Evolutionary conservation across 352 stramenopile genomes (phyloP).

Genomic region (Phytophthora pistaciae): DNA sequence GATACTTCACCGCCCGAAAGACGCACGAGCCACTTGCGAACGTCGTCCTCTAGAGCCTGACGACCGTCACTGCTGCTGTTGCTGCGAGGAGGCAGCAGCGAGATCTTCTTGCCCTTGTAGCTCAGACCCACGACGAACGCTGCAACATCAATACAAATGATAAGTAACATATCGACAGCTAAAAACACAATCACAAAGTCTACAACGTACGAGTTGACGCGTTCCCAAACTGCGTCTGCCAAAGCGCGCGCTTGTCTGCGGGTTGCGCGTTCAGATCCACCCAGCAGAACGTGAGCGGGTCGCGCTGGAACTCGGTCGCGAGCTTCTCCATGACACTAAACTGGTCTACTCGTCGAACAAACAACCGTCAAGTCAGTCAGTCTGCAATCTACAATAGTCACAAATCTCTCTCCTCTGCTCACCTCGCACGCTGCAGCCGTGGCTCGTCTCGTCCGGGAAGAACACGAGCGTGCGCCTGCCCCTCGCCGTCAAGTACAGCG

Average conservation of each 20-base stretch:
- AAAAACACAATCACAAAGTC: background rate
- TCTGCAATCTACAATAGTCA: too few species aligned
- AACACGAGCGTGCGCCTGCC: constrained; percentile 72
- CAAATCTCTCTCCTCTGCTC: background rate
- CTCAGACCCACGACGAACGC: constrained; percentile 69
- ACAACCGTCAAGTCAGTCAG: background rate
- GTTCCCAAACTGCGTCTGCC: constrained; percentile 56
- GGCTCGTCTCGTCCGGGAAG: constrained; percentile 54
- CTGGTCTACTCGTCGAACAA: constrained; percentile 55
- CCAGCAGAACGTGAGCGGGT: constrained; percentile 87
- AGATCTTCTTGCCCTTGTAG: constrained; percentile 74
- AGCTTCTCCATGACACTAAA: constrained; percentile 73
- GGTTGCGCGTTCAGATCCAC: constrained; percentile 53
- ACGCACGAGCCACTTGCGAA: constrained; percentile 72
- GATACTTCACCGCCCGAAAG: constrained; percentile 68
- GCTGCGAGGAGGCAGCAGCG: constrained; percentile 40
- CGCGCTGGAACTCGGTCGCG: constrained; percentile 68
- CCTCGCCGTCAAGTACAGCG: constrained; percentile 68
- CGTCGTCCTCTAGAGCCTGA: constrained; percentile 39
- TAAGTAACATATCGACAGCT: background rate
- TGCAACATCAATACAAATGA: constrained; percentile 18
- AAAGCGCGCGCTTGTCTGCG: constrained; percentile 43
- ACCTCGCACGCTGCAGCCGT: constrained; percentile 71
- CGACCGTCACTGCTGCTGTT: constrained; percentile 13
- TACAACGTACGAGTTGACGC: constrained; percentile 39